Percentiles rank a stretch among this genome's conserved stretches.
These are phyloP conservation scores for Phytophthora syringae DNA, from an alignment of 352 stramenopile genomes.

Conservation along the genomic window DNA sequence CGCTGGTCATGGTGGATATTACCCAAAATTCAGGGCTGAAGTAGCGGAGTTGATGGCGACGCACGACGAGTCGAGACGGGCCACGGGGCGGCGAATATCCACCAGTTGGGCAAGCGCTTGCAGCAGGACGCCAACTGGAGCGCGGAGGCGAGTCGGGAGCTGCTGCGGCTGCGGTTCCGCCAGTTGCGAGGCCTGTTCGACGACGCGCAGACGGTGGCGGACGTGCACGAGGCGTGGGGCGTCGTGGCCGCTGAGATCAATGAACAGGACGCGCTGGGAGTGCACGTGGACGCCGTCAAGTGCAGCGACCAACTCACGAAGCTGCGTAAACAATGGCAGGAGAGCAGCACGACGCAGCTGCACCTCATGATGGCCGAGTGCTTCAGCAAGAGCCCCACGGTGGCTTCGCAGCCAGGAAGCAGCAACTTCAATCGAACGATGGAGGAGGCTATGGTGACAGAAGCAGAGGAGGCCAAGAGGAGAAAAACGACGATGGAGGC, in stretches of 20 bases:
- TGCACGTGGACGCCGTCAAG: constrained; percentile 22
- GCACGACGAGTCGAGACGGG: constrained; percentile 20
- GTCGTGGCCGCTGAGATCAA: constrained; percentile 22
- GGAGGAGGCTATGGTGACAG: constrained; percentile 12
- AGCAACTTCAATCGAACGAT: constrained; percentile 17
- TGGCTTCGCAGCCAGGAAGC: not conserved
- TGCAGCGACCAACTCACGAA: constrained; percentile 35
- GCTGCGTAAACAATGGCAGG: constrained; percentile 33
- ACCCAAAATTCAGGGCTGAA: not conserved
- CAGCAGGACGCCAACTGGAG: constrained; percentile 18
- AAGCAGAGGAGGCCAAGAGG: constrained; percentile 2
- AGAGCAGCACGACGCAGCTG: constrained; percentile 21
- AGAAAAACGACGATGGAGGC: constrained; percentile 10
- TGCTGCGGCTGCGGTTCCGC: constrained; percentile 33
- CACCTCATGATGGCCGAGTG: constrained; percentile 36
- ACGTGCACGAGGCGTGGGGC: constrained; percentile 39
- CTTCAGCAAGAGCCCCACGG: constrained; percentile 14
- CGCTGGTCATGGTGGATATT: not conserved
- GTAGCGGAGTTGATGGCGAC: constrained; percentile 8
- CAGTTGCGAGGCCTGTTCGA: constrained; percentile 27
- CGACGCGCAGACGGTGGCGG: constrained; percentile 32
- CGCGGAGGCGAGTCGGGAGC: constrained; percentile 23
- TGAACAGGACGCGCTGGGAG: not conserved
- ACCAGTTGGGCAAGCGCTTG: constrained; percentile 14
- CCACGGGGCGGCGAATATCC: constrained; percentile 28